Conservation (phyloP, 2,329 filamentous ascomycete species). For the Nemania abortiva region DNA sequence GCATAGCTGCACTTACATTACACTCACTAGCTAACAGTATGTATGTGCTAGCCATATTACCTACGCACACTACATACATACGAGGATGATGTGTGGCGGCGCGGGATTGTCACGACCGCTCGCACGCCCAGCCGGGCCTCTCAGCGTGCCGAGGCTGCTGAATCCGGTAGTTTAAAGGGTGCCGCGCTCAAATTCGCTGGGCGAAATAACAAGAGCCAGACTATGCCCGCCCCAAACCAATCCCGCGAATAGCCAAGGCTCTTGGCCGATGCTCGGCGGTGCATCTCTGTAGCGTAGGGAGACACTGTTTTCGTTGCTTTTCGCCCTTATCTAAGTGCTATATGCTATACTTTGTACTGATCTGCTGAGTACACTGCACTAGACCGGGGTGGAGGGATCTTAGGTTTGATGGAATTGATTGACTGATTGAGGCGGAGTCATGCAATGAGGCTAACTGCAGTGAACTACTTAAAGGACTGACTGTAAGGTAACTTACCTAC, state of each 20-base stretch:
- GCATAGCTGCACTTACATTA: background rate
- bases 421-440: background rate
- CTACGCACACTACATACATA: no score
- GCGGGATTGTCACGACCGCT: constrained; percentile 13
- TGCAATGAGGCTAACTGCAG: constrained; percentile 2
- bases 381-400: background rate
- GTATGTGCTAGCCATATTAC: background rate
- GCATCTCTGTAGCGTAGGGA: background rate
- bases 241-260: background rate
- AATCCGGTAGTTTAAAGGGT: constrained; percentile 6
- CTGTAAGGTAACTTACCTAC: constrained; percentile 1
- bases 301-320: background rate
- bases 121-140: constrained; percentile 29
- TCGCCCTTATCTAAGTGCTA: background rate
- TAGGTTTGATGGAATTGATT: no score
- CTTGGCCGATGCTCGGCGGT: constrained; percentile 1
- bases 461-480: background rate
- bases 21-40: background rate
- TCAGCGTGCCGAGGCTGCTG: constrained; percentile 37
- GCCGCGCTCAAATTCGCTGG: constrained; percentile 30
- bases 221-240: background rate
- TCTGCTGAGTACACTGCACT: no score
- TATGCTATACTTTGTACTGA: no score
- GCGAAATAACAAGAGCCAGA: constrained; percentile 25
- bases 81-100: constrained; percentile 15